A percentile compares a stretch with the other conserved stretches of the same genome.
phyloP scores from a whole-genome alignment of 2,329 filamentous ascomycete genomes.

The Chrysosporium queenslandicum region DNA sequence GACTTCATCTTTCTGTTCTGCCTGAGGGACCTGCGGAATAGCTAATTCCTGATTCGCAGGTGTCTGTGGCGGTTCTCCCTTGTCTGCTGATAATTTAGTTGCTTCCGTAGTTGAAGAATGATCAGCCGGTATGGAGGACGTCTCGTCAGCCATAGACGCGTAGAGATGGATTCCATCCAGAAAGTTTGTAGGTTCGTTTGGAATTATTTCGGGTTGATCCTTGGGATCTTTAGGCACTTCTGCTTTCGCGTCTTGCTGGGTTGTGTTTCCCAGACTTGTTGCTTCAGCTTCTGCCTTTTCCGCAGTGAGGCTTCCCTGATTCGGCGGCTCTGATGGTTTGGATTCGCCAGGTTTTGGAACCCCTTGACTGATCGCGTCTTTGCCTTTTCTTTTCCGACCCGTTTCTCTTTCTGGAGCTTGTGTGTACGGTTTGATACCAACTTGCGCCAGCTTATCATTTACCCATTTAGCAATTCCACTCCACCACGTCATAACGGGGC shows the following conservation, averaged over 20 bases:
- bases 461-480: slow-evolving; percentile 81
- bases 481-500: slow-evolving; percentile 84
- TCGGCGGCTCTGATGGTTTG: slow-evolving; percentile 12
- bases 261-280: neutral
- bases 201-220: neutral
- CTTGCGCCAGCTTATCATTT: slow-evolving; percentile 60
- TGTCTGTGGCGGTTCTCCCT: neutral
- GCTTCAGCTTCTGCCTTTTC: slow-evolving; percentile 15
- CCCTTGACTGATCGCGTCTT: slow-evolving; percentile 6
- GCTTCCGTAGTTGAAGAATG: slow-evolving; percentile 1
- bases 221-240: neutral
- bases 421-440: slow-evolving; percentile 52
- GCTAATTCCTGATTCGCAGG: neutral
- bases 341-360: slow-evolving; percentile 15
- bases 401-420: slow-evolving; percentile 30
- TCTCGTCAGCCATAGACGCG: slow-evolving; percentile 19
- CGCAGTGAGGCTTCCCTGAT: slow-evolving; percentile 26
- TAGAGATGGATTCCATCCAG: slow-evolving; percentile 22
- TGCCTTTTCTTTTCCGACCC: slow-evolving; percentile 10
- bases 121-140: slow-evolving; percentile 5
- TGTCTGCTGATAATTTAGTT: neutral
- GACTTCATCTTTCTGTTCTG: neutral
- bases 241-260: neutral
- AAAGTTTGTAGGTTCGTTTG: slow-evolving; percentile 12
- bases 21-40: neutral